Percentiles rank a stretch among this genome's conserved stretches.
Conservation (phyloP, 2,329 filamentous ascomycete genomes). For the Rachicladosporium sp. region DNA sequence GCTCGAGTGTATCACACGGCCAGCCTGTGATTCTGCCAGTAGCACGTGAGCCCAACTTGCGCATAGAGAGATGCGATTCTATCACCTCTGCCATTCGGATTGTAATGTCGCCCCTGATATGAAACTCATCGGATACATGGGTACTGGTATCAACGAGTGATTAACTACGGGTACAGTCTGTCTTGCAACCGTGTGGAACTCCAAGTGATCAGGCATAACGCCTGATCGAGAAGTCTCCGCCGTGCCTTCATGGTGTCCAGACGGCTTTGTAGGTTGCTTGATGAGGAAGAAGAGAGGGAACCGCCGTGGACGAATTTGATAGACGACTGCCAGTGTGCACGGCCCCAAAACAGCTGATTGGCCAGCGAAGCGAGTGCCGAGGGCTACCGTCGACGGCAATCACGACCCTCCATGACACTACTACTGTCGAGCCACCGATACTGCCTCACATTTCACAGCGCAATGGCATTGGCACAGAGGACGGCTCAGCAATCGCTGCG, state of each 20-base stretch:
- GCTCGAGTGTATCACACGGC: too few relatives aligned
- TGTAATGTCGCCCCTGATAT: slow-evolving; percentile 33
- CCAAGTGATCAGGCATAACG: slow-evolving; percentile 19
- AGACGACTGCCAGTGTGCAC: too few relatives aligned
- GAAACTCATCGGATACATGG: slow-evolving; percentile 36
- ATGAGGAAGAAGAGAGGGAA: slow-evolving; percentile 4
- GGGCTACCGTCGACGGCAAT: not conserved
- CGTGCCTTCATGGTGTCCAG: slow-evolving; percentile 23
- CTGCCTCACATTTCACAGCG: not conserved
- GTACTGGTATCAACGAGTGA: slow-evolving; percentile 33
- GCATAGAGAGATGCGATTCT: too few relatives aligned
- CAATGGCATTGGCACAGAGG: slow-evolving; percentile 34
- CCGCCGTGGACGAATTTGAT: too few relatives aligned
- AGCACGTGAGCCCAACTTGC: too few relatives aligned
- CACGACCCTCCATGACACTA: not conserved
- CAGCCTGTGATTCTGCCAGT: too few relatives aligned
- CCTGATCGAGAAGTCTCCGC: slow-evolving; percentile 16
- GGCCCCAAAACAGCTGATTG: slow-evolving; percentile 1
- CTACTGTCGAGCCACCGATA: slow-evolving; percentile 1
- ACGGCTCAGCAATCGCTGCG: slow-evolving; percentile 32
- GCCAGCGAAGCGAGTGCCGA: not conserved
- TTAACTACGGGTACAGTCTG: slow-evolving; percentile 40
- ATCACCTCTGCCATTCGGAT: too few relatives aligned
- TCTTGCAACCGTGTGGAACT: slow-evolving; percentile 29
- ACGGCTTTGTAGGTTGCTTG: slow-evolving; percentile 13